Conservation (phyloP, 2,329 filamentous ascomycete species). For the Cladosporium sp. region DNA sequence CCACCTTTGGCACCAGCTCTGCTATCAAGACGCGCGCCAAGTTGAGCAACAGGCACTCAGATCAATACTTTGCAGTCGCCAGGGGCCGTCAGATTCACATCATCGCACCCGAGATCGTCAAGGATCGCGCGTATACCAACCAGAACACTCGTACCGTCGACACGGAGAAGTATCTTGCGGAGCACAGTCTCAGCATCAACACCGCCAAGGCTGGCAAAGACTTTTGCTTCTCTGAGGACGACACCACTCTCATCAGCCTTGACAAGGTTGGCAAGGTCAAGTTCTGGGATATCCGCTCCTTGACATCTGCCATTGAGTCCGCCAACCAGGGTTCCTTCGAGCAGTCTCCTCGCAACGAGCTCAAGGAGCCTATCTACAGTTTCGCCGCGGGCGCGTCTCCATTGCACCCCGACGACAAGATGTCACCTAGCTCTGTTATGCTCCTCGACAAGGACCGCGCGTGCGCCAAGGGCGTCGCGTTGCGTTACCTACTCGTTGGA, state of each 20-base stretch:
- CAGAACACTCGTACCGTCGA: conserved; percentile 61
- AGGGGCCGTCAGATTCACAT: conserved; percentile 95
- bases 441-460: conserved; percentile 95
- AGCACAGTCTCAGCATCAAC: conserved; percentile 87
- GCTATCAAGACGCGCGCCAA: conserved; percentile 94
- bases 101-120: conserved; percentile 59
- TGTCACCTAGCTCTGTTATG: conserved; percentile 92
- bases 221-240: conserved; percentile 95
- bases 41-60: conserved; percentile 79
- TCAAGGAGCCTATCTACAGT: conserved; percentile 81
- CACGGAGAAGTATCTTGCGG: conserved; percentile 78
- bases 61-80: conserved; percentile 83
- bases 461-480: conserved; percentile 80
- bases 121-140: conserved; percentile 45
- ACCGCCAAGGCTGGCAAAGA: conserved; percentile 98
- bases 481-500: conserved; percentile 93
- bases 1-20: conserved; percentile 32
- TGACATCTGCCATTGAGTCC: conserved; percentile 51
- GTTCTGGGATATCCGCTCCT: conserved; percentile 92
- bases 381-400: conserved; percentile 58
- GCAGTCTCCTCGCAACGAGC: conserved; percentile 45
- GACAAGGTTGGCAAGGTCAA: conserved; percentile 96
- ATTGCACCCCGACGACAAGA: conserved; percentile 61
- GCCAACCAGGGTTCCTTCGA: conserved; percentile 47
- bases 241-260: conserved; percentile 86